Conservation (phyloP, 2,329 filamentous ascomycete genomes). For the Dryadomyces sulphureus region DNA sequence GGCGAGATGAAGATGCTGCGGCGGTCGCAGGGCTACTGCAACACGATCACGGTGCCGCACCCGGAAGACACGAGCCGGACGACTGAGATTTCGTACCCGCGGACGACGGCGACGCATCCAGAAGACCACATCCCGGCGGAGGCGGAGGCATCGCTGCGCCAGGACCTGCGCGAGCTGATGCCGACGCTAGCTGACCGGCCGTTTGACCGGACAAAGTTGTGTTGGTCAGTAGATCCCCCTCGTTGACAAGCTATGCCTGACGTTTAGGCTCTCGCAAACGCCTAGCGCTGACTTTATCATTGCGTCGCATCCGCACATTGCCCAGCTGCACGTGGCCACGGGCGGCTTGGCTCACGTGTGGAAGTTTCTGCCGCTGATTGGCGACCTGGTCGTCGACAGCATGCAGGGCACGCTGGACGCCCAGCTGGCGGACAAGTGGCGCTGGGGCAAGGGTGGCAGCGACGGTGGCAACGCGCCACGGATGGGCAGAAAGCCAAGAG, state of each 20-base stretch:
- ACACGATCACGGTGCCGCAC: conserved; percentile 12
- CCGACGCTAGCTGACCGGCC: background rate
- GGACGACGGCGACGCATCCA: conserved; percentile 13
- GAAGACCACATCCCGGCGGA: conserved; percentile 13
- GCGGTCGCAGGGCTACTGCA: conserved; percentile 12
- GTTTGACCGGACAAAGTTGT: background rate
- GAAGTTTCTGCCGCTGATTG: background rate
- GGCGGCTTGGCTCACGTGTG: background rate
- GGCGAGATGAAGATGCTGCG: conserved; percentile 16
- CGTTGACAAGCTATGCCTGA: background rate
- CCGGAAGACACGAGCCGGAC: conserved; percentile 12
- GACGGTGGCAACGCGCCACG: background rate
- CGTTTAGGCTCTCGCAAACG: background rate
- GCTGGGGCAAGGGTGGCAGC: background rate
- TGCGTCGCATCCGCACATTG: background rate
- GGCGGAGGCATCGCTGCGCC: conserved; percentile 8
- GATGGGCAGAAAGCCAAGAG: background rate
- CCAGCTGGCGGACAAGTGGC: background rate
- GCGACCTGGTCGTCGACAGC: background rate
- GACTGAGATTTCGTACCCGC: conserved; percentile 10
- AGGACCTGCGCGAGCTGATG: background rate
- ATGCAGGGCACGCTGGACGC: background rate
- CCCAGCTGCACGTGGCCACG: background rate
- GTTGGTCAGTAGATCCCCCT: background rate
- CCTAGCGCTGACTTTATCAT: background rate